Base-by-base conservation (phyloP, 2,329 filamentous ascomycete genomes). In the Simplicillium sp. region DNA sequence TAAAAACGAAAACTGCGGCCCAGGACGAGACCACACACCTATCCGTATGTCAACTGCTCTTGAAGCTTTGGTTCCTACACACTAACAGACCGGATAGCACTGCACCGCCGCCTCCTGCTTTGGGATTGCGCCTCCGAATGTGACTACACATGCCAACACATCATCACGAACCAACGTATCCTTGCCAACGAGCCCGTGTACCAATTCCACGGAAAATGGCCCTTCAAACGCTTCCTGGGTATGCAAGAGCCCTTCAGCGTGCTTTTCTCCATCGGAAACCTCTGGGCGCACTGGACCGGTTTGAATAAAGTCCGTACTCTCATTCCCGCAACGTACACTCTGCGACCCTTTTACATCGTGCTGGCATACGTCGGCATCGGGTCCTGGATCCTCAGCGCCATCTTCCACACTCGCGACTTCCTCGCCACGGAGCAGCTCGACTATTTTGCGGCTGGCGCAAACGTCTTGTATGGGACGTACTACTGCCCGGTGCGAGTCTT, bases 171-270 rank as follows among this genome's bases (percentile, higher is more conserved):
- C 51, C 66, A 67, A 44, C 87, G 90, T 48, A 65, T 88, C 49
- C 67, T 75, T 18, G 68, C 75, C 47, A 74, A 78, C 45, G 75
- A 78, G 25, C 75, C 80, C 11, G 64, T 96, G 38, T 82, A 90
- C 42, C 92, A 98, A 66, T 98, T 89, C 70, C 88, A 98, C 67
- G 92, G 92, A 28, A 98, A 98, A 75, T 98, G 92, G 92, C 92
- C 92, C 32, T 98, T 98, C 66, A 72, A 82, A 61, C 85, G 92
- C 50, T 75, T 96, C 55, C 65, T 94, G 40, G 92, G 92, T 60
- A 84, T 95, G 69, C 92, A 98, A 66, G 92, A 98, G 67, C 88
- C 90, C 44, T 87, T 89, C 60, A 88, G 82, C 38, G 90, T 97
- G 50, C 70, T 96, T 56, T 98, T 96, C 72, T 94, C 86, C 49